Evolutionary conservation across 768 basidiomycete genomes (phyloP).

Genomic region (Pleurotus platypus): DNA sequence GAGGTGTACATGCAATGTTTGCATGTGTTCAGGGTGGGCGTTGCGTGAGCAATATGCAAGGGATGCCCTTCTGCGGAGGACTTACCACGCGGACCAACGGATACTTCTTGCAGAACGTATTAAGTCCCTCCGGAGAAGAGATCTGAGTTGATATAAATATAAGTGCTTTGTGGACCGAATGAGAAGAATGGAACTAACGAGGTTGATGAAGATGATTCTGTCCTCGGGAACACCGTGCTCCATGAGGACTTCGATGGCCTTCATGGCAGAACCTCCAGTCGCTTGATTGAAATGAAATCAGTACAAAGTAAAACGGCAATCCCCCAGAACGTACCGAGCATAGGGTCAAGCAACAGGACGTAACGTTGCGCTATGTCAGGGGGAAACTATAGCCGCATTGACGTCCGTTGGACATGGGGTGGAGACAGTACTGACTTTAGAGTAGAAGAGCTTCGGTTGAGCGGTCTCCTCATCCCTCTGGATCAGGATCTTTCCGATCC

Average conservation of each 20-base stretch:
- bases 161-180: neutral
- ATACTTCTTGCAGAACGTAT: conserved; percentile 71
- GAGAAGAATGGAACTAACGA: conserved; percentile 46
- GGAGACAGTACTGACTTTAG: conserved; percentile 47
- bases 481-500: conserved; percentile 98
- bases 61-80: conserved; percentile 12
- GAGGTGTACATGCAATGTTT: neutral
- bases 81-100: conserved; percentile 76
- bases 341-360: conserved; percentile 93
- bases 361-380: conserved; percentile 90
- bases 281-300: conserved; percentile 36
- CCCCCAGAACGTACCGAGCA: conserved; percentile 68
- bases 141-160: conserved; percentile 46
- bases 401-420: neutral
- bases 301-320: neutral
- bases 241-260: conserved; percentile 92
- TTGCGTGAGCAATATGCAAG: neutral
- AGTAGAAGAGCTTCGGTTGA: conserved; percentile 89
- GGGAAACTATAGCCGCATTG: conserved; percentile 57
- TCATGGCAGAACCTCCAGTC: conserved; percentile 96
- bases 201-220: conserved; percentile 90
- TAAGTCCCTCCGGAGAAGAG: conserved; percentile 86
- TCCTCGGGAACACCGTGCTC: conserved; percentile 93
- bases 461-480: conserved; percentile 96
- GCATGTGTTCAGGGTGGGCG: neutral